Percentiles rank a stretch among this genome's conserved stretches.
These are phyloP conservation scores for Apiotrichum siamense DNA, from an alignment of 1,284 basidiomycete genomes.

Conservation along the genomic window DNA sequence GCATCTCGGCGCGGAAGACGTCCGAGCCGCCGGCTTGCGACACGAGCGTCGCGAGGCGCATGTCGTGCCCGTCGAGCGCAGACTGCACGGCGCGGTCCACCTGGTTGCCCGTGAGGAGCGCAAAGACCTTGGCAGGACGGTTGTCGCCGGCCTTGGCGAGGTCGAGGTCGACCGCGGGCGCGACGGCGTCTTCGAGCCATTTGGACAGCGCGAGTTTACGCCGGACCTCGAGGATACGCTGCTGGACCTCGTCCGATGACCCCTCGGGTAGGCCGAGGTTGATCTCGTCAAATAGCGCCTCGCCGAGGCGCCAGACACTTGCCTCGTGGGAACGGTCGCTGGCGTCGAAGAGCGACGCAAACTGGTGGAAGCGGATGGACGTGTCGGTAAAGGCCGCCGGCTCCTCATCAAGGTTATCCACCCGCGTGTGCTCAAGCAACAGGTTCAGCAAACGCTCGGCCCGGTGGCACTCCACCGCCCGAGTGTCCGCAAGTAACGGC, in stretches of 20 bases:
- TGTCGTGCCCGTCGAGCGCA: slow-evolving; percentile 68
- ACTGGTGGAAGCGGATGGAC: slow-evolving; percentile 70
- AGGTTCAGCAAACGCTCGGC: slow-evolving; percentile 68
- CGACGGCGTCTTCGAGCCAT: slow-evolving; percentile 77
- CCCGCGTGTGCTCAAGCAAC: slow-evolving; percentile 69
- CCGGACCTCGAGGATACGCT: slow-evolving; percentile 52
- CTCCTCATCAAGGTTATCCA: slow-evolving; percentile 54
- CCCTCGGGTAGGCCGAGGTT: slow-evolving; percentile 62
- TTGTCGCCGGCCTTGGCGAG: slow-evolving; percentile 53
- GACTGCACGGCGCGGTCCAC: slow-evolving; percentile 72
- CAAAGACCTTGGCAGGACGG: slow-evolving; percentile 59
- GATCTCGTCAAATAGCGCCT: slow-evolving; percentile 80
- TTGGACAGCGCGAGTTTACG: slow-evolving; percentile 75
- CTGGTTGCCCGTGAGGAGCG: slow-evolving; percentile 80
- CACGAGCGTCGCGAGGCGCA: slow-evolving; percentile 86
- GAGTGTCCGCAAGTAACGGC: slow-evolving; percentile 24
- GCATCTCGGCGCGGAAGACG: slow-evolving; percentile 68
- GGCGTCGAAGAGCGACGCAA: slow-evolving; percentile 64
- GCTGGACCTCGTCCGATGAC: slow-evolving; percentile 54
- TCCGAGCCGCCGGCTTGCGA: slow-evolving; percentile 80
- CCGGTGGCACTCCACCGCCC: slow-evolving; percentile 49
- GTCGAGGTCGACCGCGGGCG: slow-evolving; percentile 66
- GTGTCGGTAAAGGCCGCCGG: slow-evolving; percentile 57
- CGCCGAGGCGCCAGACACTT: slow-evolving; percentile 75
- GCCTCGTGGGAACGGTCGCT: slow-evolving; percentile 72